A percentile compares a stretch with the other conserved stretches of the same genome.
These are phyloP conservation scores for Pleurotus citrinopileatus DNA, from an alignment of 768 basidiomycete species.

Conservation along the genomic window DNA sequence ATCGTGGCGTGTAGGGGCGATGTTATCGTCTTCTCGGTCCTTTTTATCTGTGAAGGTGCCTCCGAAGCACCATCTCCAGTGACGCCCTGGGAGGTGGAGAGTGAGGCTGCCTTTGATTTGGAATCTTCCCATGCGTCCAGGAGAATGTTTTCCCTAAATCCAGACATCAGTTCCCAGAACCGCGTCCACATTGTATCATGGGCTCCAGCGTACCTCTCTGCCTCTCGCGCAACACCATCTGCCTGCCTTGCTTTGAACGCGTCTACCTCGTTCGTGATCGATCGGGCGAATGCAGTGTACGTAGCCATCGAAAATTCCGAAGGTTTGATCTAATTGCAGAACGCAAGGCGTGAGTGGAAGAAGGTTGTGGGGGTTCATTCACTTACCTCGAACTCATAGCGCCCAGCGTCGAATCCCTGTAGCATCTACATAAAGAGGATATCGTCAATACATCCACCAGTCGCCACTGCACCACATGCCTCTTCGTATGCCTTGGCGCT, in stretches of 20 bases:
- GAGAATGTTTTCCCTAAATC: not conserved
- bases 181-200: too few relatives aligned
- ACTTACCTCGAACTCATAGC: constrained; percentile 47
- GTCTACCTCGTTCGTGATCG: constrained; percentile 37
- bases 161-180: too few relatives aligned
- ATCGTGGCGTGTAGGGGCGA: constrained; percentile 43
- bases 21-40: constrained; percentile 15
- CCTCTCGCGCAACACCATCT: constrained; percentile 33
- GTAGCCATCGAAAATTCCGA: constrained; percentile 50
- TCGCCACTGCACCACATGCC: constrained; percentile 31
- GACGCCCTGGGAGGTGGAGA: too few relatives aligned
- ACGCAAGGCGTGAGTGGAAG: constrained; percentile 9
- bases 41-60: constrained; percentile 1
- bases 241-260: constrained; percentile 40
- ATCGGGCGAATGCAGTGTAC: constrained; percentile 39
- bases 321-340: constrained; percentile 39
- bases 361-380: not conserved
- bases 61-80: too few relatives aligned
- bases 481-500: constrained; percentile 40
- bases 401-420: constrained; percentile 49
- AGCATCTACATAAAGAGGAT: constrained; percentile 35
- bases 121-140: not conserved
- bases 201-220: constrained; percentile 39
- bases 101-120: too few relatives aligned
- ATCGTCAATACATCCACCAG: not conserved